phyloP scores from a whole-genome alignment of 2,329 filamentous ascomycete genomes.

The Arthroderma uncinatum region DNA sequence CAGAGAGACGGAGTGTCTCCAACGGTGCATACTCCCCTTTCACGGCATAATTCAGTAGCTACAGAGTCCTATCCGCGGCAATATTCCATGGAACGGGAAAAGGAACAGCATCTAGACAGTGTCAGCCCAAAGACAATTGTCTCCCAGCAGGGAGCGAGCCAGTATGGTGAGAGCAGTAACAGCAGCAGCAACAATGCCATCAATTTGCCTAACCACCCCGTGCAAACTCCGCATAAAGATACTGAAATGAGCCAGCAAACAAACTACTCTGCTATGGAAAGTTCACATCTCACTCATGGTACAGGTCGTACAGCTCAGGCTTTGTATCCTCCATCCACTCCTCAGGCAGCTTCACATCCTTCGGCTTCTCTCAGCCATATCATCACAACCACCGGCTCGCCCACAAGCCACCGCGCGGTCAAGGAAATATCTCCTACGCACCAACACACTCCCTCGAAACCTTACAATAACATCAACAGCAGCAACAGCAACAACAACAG shows the following conservation, averaged over 20 bases:
- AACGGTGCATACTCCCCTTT: conserved; percentile 19
- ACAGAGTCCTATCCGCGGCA: conserved; percentile 22
- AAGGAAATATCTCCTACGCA: not conserved
- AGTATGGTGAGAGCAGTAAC: conserved; percentile 10
- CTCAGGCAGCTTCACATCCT: not conserved
- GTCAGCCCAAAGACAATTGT: conserved; percentile 63
- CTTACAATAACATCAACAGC: not conserved
- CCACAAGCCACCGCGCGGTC: conserved; percentile 1
- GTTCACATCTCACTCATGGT: conserved; percentile 1
- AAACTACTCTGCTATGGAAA: not conserved
- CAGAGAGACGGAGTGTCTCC: conserved; percentile 23
- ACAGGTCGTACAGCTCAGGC: conserved; percentile 3
- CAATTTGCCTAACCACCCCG: not conserved
- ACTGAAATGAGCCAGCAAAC: conserved; percentile 8
- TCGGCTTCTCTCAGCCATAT: not conserved
- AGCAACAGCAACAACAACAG: no score
- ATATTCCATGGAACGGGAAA: conserved; percentile 45
- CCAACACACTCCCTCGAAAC: not conserved
- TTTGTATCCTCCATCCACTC: conserved; percentile 10
- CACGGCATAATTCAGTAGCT: conserved; percentile 34
- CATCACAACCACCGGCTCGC: not conserved
- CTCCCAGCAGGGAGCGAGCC: conserved; percentile 15
- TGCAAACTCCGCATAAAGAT: conserved; percentile 1
- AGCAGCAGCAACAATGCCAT: not conserved
- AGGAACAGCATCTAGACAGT: conserved; percentile 57